Base-by-base conservation (phyloP, 257 asterid species). In the Nicotiana obtusifolia region DNA sequence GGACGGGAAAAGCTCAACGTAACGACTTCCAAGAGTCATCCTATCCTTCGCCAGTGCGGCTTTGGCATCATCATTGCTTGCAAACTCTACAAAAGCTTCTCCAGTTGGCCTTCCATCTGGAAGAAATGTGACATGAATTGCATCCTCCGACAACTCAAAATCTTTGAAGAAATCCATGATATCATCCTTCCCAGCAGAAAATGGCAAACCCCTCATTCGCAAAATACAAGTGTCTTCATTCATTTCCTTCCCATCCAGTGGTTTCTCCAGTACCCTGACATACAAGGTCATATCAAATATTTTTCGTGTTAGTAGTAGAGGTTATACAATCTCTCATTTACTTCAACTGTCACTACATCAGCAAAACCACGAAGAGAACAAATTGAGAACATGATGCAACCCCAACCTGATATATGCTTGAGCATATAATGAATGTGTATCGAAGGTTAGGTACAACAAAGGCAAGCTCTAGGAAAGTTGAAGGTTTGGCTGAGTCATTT, bases 21-120 rank as follows among this genome's bases (percentile, higher is more conserved):
- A 94, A 54, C 97, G 95, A 85, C 93, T 93, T 64, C 97, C 98
- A 5, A 95, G 94, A 3, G 93, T 91, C 99, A 95, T 95, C 84
- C 97, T 85, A 85, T 95, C 99, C 93, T 93, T 93, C 0, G 91
- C 89, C 89, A 95, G 66, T 1, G 98, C 98, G 53, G 86, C 87
- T 87, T 90, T 93, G 49, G 97, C 97, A 77, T 95, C 99, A 31
- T 92, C 97, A 15, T 84, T 88, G 75, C 80, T 81, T 65, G 86
- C 81, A 64, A 95, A 95, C 89, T 93, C 98, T 87, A 95, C 98
- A 15, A 95, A 93, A 20, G 98, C 98, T 90, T 92, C 99, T 84
- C 99, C 97, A 0, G 91, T 92, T 62, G 98, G 91, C 87, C 95
- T 88, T 68, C 97, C 97, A 76, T 91, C 98, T 4, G 75, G 84